Evolutionary conservation across 2,329 filamentous ascomycete genomes (phyloP).

Genomic region (Aspergillus sojae): DNA sequence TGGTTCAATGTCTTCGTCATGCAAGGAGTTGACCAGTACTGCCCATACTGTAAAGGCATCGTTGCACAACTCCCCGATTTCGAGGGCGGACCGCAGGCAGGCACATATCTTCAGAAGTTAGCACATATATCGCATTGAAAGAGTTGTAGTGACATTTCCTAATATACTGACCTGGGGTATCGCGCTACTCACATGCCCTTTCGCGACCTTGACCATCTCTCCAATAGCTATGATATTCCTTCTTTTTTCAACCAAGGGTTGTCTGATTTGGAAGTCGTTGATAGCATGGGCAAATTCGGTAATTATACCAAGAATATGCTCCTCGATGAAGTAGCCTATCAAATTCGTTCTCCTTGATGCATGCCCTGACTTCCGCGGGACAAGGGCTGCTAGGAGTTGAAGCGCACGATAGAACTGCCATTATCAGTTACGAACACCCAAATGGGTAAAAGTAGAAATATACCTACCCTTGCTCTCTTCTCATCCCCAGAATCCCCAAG

Average conservation of each 20-base stretch:
- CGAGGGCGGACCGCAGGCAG: slow-evolving; percentile 83
- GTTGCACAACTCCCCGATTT: slow-evolving; percentile 72
- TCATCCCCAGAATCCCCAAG: slow-evolving; percentile 67
- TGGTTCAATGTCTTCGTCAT: slow-evolving; percentile 75
- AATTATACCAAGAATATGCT: slow-evolving; percentile 84
- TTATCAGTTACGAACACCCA: slow-evolving; percentile 11
- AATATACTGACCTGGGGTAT: slow-evolving; percentile 72
- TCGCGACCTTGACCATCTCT: slow-evolving; percentile 80
- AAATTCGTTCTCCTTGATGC: slow-evolving; percentile 56
- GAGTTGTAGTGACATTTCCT: not conserved
- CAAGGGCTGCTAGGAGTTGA: slow-evolving; percentile 53
- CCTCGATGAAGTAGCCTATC: slow-evolving; percentile 75
- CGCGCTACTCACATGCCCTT: slow-evolving; percentile 72
- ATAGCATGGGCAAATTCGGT: slow-evolving; percentile 77
- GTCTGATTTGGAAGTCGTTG: slow-evolving; percentile 65
- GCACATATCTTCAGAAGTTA: slow-evolving; percentile 71
- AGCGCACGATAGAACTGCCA: slow-evolving; percentile 54
- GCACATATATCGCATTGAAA: not conserved
- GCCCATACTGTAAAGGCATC: slow-evolving; percentile 84
- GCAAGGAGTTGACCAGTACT: slow-evolving; percentile 72
- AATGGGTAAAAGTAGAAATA: not conserved
- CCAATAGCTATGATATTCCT: slow-evolving; percentile 81
- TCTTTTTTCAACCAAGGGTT: slow-evolving; percentile 68
- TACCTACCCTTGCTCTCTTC: slow-evolving; percentile 59
- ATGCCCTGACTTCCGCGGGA: slow-evolving; percentile 52